Base-by-base conservation (phyloP, 2,329 filamentous ascomycete genomes). In the Phyllosticta citrichinensis region DNA sequence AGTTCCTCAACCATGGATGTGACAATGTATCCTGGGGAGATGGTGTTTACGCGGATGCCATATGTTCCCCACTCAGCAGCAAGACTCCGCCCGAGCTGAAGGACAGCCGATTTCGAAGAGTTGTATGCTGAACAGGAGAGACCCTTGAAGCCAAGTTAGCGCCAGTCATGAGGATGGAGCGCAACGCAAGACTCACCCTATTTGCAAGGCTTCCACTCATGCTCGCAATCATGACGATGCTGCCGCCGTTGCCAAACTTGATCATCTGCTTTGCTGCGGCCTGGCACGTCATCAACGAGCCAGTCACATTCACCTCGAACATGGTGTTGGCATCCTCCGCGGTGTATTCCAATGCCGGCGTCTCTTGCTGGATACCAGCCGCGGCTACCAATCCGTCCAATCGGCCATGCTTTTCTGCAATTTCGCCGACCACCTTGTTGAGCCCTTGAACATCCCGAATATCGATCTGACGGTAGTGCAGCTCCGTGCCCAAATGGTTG, bases 1-100 rank as follows among this genome's bases (percentile, higher is more conserved):
- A 96, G 81, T 62, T 83, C 82, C 70, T 89, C 83, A 1, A 93
- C 89, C 91, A 96, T 96, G 22, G 87, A 84, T 1, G 88, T 91
- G 22, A 88, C 82, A 68, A 91, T 90, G 71, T 91, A 91, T 50
- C 89, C 89, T 0, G 89, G 88, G 20, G 86, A 90, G 64, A 94
- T 83, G 14, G 87, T 91, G 76, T 94, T 93, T 63, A 93, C 87
- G 2, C 89, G 83, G 68, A 94, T 92, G 47, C 83, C 84, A 70
- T 88, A 75, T 66, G 78, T 73, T 55, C 87, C 88, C 88, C 87
- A 91, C 72, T 92, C 88, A 10, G 82, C 75, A 1, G 87, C 88
- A 9, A 91, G 78, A 70, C 87, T 89, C 62, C 87, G 83, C 0
- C 75, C 84, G 1, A 91, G 81, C 73, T 91, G 87, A 59, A 89